Percentiles rank a stretch among this genome's conserved stretches.
Evolutionary conservation across 306 rosid species (phyloP).

Genomic region (Prunus salicina): DNA sequence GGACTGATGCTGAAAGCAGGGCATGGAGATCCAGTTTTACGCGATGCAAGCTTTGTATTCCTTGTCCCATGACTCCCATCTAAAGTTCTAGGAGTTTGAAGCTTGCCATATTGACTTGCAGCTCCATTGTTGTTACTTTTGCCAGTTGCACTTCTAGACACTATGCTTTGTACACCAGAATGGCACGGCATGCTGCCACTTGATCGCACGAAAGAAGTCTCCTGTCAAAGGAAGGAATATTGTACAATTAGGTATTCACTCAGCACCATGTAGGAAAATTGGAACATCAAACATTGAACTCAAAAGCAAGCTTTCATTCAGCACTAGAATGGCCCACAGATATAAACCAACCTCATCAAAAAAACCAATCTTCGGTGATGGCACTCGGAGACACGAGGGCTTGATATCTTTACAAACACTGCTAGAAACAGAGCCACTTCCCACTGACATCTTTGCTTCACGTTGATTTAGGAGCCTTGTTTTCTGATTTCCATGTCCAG

Average conservation of each 20-base stretch:
- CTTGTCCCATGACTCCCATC: neutral
- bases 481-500: constrained; percentile 1
- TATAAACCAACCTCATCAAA: constrained; percentile 48
- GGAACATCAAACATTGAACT: neutral
- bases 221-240: constrained; percentile 26
- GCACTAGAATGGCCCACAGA: neutral
- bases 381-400: constrained; percentile 50
- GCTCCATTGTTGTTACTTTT: neutral
- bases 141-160: constrained; percentile 7
- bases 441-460: neutral
- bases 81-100: constrained; percentile 11
- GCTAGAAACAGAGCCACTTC: constrained; percentile 13
- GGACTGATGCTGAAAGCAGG: constrained; percentile 8
- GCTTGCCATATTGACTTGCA: constrained; percentile 16
- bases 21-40: constrained; percentile 1
- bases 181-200: constrained; percentile 1
- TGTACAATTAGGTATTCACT: neutral
- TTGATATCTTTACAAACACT: constrained; percentile 19
- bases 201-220: constrained; percentile 12
- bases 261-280: neutral
- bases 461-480: neutral
- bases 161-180: constrained; percentile 6
- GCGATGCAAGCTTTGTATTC: neutral
- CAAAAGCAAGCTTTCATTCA: neutral
- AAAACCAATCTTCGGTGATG: constrained; percentile 49